Evolutionary conservation across 371 early-diverging fungal species (phyloP).

Genomic region (Lichtheimia ornata): DNA sequence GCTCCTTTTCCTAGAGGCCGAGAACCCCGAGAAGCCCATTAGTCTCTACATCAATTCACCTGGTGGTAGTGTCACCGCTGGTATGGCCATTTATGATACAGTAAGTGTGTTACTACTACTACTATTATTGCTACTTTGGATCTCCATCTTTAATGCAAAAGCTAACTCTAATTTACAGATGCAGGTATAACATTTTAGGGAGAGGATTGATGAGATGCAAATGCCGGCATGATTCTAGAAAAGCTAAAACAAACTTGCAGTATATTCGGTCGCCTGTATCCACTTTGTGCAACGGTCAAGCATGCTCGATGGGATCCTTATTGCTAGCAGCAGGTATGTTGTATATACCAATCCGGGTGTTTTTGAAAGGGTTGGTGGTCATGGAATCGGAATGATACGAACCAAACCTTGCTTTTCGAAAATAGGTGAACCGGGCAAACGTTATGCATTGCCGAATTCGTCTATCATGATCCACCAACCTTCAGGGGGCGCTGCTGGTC

Average conservation of each 20-base stretch:
- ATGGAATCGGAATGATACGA: not conserved
- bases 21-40: conserved; percentile 92
- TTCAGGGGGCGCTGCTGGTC: conserved; percentile 95
- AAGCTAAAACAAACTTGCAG: conserved; percentile 31
- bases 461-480: conserved; percentile 98
- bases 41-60: conserved; percentile 96
- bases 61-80: conserved; percentile 94
- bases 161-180: not conserved
- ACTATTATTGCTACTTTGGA: not conserved
- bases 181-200: not conserved
- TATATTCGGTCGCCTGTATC: conserved; percentile 92
- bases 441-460: conserved; percentile 89
- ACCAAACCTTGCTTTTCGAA: not conserved
- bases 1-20: conserved; percentile 93
- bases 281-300: conserved; percentile 96
- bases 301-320: conserved; percentile 97
- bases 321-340: conserved; percentile 80
- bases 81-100: conserved; percentile 93
- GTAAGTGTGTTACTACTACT: conserved; percentile 38
- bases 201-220: no score
- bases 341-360: not conserved
- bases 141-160: not conserved
- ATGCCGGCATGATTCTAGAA: no score
- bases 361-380: not conserved
- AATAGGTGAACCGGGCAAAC: conserved; percentile 81